These are phyloP conservation scores for Helicostylum pulchrum DNA, from an alignment of 192 early-diverging fungal genomes.

Conservation along the genomic window DNA sequence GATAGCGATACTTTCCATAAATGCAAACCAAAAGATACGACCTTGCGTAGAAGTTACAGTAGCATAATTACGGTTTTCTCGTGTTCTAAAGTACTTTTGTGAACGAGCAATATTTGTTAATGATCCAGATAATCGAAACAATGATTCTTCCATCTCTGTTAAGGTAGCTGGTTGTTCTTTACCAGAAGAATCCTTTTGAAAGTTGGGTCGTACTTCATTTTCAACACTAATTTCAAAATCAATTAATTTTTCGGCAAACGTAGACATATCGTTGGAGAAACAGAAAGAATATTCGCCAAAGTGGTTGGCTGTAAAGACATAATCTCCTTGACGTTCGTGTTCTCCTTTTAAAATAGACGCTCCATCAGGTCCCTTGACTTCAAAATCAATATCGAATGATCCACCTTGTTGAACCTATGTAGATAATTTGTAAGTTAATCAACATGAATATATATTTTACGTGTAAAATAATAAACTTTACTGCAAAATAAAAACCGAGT, in stretches of 20 bases:
- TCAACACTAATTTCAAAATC: conserved; percentile 95
- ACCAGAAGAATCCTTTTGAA: conserved; percentile 1
- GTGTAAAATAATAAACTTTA: background rate
- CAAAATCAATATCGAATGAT: conserved; percentile 94
- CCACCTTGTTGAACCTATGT: conserved; percentile 93
- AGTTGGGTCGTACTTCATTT: conserved; percentile 63
- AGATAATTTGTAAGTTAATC: background rate
- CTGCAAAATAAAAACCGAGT: conserved; percentile 91
- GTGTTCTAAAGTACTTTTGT: conserved; percentile 85
- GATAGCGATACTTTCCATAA: conserved; percentile 73
- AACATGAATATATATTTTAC: background rate
- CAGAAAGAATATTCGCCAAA: conserved; percentile 94
- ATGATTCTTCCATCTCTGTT: conserved; percentile 51
- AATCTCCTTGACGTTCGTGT: conserved; percentile 93
- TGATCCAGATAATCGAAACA: conserved; percentile 59
- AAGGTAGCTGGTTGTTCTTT: conserved; percentile 52
- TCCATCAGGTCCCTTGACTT: conserved; percentile 73
- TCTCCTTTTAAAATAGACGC: conserved; percentile 70
- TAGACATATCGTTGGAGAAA: conserved; percentile 93
- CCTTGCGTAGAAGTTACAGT: conserved; percentile 86
- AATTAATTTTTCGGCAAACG: conserved; percentile 91
- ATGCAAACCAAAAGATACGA: conserved; percentile 90
- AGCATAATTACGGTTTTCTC: conserved; percentile 87
- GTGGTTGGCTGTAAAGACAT: conserved; percentile 81
- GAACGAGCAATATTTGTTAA: conserved; percentile 71